Evolutionary conservation across 2,329 filamentous ascomycete species (phyloP).

Genomic region (Xylariomycetidae sp.): DNA sequence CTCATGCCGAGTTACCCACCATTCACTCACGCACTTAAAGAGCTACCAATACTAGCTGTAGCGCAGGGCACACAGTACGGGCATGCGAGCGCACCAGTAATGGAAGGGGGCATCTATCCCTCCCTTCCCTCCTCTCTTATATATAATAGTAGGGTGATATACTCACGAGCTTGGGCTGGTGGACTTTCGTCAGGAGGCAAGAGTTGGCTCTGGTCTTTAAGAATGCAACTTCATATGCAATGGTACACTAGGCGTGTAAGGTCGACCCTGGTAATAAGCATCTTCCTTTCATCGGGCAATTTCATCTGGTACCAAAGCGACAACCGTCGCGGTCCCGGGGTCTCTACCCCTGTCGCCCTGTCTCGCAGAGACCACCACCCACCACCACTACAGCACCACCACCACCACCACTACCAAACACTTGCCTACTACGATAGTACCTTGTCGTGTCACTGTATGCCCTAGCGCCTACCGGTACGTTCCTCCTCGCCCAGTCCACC

Average conservation of each 20-base stretch:
- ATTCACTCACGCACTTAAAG: too few species aligned
- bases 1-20: too few species aligned
- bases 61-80: too few species aligned
- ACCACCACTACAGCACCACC: constrained; percentile 9
- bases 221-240: constrained; percentile 20
- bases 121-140: not conserved
- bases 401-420: constrained; percentile 13
- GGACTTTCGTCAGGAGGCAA: constrained; percentile 2
- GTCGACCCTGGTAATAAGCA: constrained; percentile 23
- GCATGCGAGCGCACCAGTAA: too few species aligned
- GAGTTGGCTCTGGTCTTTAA: constrained; percentile 2
- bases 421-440: too few species aligned
- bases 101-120: too few species aligned
- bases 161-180: not conserved
- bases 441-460: constrained; percentile 23
- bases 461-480: too few species aligned
- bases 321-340: constrained; percentile 30
- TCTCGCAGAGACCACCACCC: constrained; percentile 11
- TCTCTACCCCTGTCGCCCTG: constrained; percentile 18
- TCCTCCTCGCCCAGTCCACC: not conserved
- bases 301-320: constrained; percentile 35
- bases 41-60: too few species aligned
- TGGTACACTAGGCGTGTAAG: constrained; percentile 24
- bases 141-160: not conserved
- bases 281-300: constrained; percentile 37